Percentiles rank a stretch among this genome's conserved stretches.
Conservation (phyloP, 805 yeast species). For the Danielia reshetovae region DNA sequence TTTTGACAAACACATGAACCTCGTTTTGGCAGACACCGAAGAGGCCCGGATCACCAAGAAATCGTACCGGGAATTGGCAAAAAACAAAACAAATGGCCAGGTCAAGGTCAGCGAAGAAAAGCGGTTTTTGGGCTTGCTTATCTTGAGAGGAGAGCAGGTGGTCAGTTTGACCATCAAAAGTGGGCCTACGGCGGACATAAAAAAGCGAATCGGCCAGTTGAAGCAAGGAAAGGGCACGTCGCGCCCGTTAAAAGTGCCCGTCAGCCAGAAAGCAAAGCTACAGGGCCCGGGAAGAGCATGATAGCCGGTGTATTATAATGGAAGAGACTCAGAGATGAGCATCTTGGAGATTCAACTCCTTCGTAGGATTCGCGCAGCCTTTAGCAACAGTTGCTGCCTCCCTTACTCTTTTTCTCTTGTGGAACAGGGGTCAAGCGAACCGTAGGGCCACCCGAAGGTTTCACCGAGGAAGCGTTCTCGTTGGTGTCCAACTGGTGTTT, state of each 20-base stretch:
- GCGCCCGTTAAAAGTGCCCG: constrained; percentile 34
- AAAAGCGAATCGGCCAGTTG: constrained; percentile 24
- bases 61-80: constrained; percentile 38
- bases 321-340: too few relatives aligned
- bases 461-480: constrained; percentile 55
- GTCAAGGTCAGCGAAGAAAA: constrained; percentile 56
- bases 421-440: constrained; percentile 92
- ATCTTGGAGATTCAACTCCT: too few relatives aligned
- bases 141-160: constrained; percentile 85
- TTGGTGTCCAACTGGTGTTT: constrained; percentile 89
- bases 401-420: constrained; percentile 62
- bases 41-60: constrained; percentile 75
- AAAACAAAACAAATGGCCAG: constrained; percentile 18
- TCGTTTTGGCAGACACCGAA: constrained; percentile 79
- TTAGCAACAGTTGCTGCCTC: constrained; percentile 68
- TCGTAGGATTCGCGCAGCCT: too few relatives aligned
- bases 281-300: constrained; percentile 20
- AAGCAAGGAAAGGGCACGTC: constrained; percentile 23
- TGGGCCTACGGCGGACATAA: constrained; percentile 48
- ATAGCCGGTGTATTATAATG: background rate
- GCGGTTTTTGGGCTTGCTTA: constrained; percentile 73
- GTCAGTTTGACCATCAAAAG: constrained; percentile 66
- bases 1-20: constrained; percentile 84
- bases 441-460: constrained; percentile 77
- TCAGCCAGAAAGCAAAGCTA: constrained; percentile 22